Evolutionary conservation across 208 protist species (phyloP), one percentile per base, ranked within the genome.

Genomic region (Leishmania guyanensis): DNA sequence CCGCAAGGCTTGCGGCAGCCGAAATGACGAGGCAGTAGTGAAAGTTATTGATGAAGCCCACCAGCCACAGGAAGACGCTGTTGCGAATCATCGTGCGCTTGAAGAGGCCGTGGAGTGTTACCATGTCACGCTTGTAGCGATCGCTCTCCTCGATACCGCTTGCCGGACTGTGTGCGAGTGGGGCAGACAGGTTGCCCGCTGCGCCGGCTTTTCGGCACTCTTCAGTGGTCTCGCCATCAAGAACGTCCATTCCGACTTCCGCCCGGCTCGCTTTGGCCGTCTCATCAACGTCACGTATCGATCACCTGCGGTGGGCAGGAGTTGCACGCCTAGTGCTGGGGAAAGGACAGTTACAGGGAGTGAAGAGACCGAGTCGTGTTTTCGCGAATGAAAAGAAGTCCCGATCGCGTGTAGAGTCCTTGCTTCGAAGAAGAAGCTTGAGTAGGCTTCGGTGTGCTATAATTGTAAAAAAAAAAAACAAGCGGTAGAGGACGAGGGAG

Each of bases 31-130:
- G 75, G 77, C 84, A 90, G 84, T 97, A 97, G 85, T 96, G 91
- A 68, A 98, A 96, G 85, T 97, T 98, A 80, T 98, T 98, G 78
- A 98, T 97, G 66, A 96, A 85, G 51, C 95, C 95, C 22, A 95
- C 71, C 43, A 94, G 71, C 83, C 86, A 95, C 50, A 92, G 50
- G 51, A 88, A 90, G 64, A 91, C 82, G 60, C 80, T 84, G 77
- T 85, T 89, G 51, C 89, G 86, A 8, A 86, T 68, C 5, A 79
- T 46, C 48, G 62, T n/a, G 48, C 20, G 8, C 26, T 58, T 48
- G 62, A 79, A 72, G 26, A 69, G n/a, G 10, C 29, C 26, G 2
- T 69, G 22, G 22, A 71, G 48, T 22, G 46, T 71, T n/a, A 16
- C n/a, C 8, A 68, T 5, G 12, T 78, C 75, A 8, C 75, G 75